A percentile compares a stretch with the other conserved stretches of the same genome.
These are phyloP conservation scores for Exophiala aquamarina DNA, from an alignment of 2,329 filamentous ascomycete species.

Conservation along the genomic window DNA sequence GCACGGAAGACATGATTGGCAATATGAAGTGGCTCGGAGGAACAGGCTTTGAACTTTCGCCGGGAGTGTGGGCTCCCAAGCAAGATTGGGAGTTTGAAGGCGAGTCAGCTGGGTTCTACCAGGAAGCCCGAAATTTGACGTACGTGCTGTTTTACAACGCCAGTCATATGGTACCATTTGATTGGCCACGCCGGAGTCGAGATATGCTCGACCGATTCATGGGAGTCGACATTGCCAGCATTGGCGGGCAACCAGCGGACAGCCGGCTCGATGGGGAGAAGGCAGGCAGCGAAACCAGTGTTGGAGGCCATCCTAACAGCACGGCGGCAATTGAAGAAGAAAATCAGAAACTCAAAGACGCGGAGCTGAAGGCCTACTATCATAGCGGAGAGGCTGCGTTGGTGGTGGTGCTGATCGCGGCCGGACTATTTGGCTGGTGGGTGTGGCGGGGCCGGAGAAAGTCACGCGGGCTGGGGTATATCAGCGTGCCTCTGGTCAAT, in stretches of 20 bases:
- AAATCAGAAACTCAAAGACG: slow-evolving; percentile 73
- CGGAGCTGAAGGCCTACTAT: slow-evolving; percentile 86
- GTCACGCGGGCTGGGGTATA: slow-evolving; percentile 45
- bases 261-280: slow-evolving; percentile 84
- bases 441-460: slow-evolving; percentile 58
- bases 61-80: slow-evolving; percentile 87
- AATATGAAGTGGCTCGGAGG: slow-evolving; percentile 90
- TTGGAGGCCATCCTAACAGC: slow-evolving; percentile 70
- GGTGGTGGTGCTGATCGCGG: slow-evolving; percentile 74
- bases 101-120: slow-evolving; percentile 84
- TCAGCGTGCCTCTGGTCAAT: slow-evolving; percentile 29
- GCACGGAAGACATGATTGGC: slow-evolving; percentile 86
- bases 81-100: slow-evolving; percentile 93
- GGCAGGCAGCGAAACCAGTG: slow-evolving; percentile 67
- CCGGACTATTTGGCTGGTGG: slow-evolving; percentile 71
- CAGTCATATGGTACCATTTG: slow-evolving; percentile 97
- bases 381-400: slow-evolving; percentile 84
- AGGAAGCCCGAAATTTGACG: slow-evolving; percentile 90
- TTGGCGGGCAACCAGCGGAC: slow-evolving; percentile 77
- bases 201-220: slow-evolving; percentile 99
- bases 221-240: slow-evolving; percentile 83
- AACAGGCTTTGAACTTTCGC: slow-evolving; percentile 83
- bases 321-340: slow-evolving; percentile 67
- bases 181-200: slow-evolving; percentile 78
- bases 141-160: slow-evolving; percentile 95